phyloP scores from a whole-genome alignment of 2,329 filamentous ascomycete genomes.

The Bipolaris bicolor region DNA sequence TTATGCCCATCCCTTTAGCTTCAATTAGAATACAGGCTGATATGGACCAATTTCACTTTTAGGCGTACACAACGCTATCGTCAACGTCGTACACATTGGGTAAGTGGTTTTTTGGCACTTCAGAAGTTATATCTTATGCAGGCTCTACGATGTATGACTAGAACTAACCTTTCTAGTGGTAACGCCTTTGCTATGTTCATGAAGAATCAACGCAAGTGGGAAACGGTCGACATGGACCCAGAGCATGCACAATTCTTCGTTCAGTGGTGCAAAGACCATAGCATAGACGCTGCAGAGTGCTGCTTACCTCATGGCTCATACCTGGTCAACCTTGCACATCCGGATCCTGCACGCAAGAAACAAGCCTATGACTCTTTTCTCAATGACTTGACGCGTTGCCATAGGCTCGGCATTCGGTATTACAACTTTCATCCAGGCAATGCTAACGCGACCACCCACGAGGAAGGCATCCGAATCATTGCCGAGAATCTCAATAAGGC shows the following conservation, averaged over 20 bases:
- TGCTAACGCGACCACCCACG: slow-evolving; percentile 68
- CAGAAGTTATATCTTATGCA: neutral
- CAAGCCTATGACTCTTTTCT: slow-evolving; percentile 87
- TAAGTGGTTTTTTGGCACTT: slow-evolving; percentile 32
- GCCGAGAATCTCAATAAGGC: slow-evolving; percentile 82
- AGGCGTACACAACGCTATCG: slow-evolving; percentile 89
- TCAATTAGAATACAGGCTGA: slow-evolving; percentile 22
- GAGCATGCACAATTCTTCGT: slow-evolving; percentile 74
- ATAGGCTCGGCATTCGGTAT: slow-evolving; percentile 82
- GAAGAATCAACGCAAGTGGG: slow-evolving; percentile 96
- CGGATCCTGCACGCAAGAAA: slow-evolving; percentile 76
- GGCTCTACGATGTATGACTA: neutral
- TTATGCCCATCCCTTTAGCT: slow-evolving; percentile 9
- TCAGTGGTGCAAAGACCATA: slow-evolving; percentile 68
- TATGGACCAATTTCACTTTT: slow-evolving; percentile 23
- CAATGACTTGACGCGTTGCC: slow-evolving; percentile 86
- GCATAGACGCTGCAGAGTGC: slow-evolving; percentile 75
- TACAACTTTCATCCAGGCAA: slow-evolving; percentile 99
- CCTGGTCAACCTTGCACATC: slow-evolving; percentile 91
- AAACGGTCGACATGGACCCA: slow-evolving; percentile 74
- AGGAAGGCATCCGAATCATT: slow-evolving; percentile 76
- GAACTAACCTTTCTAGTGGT: slow-evolving; percentile 59
- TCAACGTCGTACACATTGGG: slow-evolving; percentile 78
- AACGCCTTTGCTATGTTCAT: slow-evolving; percentile 95
- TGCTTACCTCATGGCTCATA: slow-evolving; percentile 93